Base-by-base conservation (phyloP, 2,329 filamentous ascomycete species). In the Alternaria sp. region DNA sequence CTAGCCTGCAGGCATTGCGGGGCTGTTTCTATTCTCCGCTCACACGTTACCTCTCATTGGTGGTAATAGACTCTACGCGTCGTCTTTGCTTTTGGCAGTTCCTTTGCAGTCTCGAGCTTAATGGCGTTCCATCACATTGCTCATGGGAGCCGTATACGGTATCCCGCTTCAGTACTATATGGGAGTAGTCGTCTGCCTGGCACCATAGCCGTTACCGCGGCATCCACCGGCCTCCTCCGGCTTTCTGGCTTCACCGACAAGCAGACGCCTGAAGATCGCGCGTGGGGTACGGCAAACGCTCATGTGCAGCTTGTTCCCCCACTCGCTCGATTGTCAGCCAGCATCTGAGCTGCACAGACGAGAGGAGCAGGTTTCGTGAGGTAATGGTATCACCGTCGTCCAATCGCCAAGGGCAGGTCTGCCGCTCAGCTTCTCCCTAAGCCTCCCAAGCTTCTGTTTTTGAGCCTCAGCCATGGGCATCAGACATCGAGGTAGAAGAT, bases 351-450 rank as follows among this genome's bases (percentile, higher is more conserved):
- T 64, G 66, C 68, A 67, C 57, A 51, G 66, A 62, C 68, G 64
- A 50, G 64, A 52, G 62, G 65, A 55, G 21, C 11, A 50, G 59
- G 62, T 72, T 71, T 70, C 57, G 52, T 66, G 65, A 71, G 72
- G 72, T 76, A 78, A 78, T 77, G 65, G 74, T 75, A 77, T 74
- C 69, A 75, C 74, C 40, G 60, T 43, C 58, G 49, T 43, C 66
- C 67, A 70, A 65, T 69, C 32, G 62, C 32, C 26, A 43, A 45
- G 51, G 51, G 45, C 40, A 21, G 25, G 26, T 32, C 44, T 54
- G 36, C 60, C 59, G 57, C 23, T 40, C 47, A 45, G 44, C 49
- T 26, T 32, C 62, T 50, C 60, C 46, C 54, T 32, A 50, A 49
- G 57, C 59, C 61, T 61, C 47, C 56, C 49, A 21, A 23, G 49